phyloP scores from a whole-genome alignment of 1,284 basidiomycete species.

The Microbotryum lychnidis-dioicae region DNA sequence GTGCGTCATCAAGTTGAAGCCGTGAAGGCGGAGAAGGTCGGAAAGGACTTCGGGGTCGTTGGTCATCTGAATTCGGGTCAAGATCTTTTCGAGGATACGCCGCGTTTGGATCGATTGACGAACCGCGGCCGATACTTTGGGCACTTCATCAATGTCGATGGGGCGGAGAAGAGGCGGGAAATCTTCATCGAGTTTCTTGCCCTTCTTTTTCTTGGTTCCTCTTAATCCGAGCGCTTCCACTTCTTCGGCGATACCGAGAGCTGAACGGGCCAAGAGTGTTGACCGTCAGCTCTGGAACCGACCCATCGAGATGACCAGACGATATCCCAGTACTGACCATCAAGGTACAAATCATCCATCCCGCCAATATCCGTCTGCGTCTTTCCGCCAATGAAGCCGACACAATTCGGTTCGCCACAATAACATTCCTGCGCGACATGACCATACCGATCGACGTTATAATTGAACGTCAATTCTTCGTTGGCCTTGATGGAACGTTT shows the following conservation, averaged over 20 bases:
- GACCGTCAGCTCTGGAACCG: not conserved
- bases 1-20: constrained; percentile 85
- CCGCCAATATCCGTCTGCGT: constrained; percentile 90
- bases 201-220: constrained; percentile 81
- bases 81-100: constrained; percentile 71
- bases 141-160: constrained; percentile 67
- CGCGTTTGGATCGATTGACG: constrained; percentile 74
- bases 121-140: constrained; percentile 84
- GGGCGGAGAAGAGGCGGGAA: constrained; percentile 66
- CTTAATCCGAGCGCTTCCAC: constrained; percentile 58
- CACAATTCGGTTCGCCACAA: constrained; percentile 92
- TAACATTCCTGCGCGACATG: constrained; percentile 93
- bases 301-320: not conserved
- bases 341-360: constrained; percentile 91
- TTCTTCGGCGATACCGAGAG: constrained; percentile 91
- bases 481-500: constrained; percentile 69
- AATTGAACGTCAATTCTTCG: constrained; percentile 98
- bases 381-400: constrained; percentile 94
- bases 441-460: constrained; percentile 98
- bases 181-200: constrained; percentile 88
- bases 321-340: constrained; percentile 48
- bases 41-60: constrained; percentile 69
- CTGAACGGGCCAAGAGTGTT: constrained; percentile 43
- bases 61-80: constrained; percentile 83
- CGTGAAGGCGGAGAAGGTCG: constrained; percentile 84